Evolutionary conservation across 352 stramenopile species (phyloP), one percentile per base, ranked within the genome.

Genomic region (Peronosclerospora sorghi): DNA sequence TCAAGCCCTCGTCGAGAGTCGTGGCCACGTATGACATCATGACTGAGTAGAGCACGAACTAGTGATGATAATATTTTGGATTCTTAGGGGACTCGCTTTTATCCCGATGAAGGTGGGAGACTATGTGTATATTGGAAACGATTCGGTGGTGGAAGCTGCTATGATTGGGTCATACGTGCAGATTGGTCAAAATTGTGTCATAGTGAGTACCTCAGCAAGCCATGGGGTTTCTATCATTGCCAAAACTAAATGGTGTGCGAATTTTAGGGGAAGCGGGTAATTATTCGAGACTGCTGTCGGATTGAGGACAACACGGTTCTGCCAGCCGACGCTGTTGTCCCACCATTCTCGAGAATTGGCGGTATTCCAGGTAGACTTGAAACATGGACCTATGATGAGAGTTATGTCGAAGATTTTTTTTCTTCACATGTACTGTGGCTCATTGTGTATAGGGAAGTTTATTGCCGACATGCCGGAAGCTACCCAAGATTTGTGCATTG

Each of bases 141-240:
- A 73, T 30, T 69, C 68, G 10, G 68, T 94, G 19, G 71, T 94
- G 15, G 79, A 94, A 49, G 82, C 74, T 23, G 77, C 79, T 13
- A 80, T 79, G 64, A 86, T 94, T 51, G 82, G 82, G 17, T 87
- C 73, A 20, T 79, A 70, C 46, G 78, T 89, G 27, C 70, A 86
- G 51, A 89, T 94, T 43, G 82, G 79, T 49, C 73, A 73, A 40
- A 86, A 89, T 54, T 89, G 76, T 51, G 77, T 94, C 38, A 88
- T 94, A 53, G 76, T 90, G 57, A 8, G 63, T 78, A 10, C 1
- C 4, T 5, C 4, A n/a, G n/a, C n/a, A n/a, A n/a, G n/a, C n/a
- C n/a, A n/a, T n/a, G n/a, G n/a, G 18, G 9, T 21, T 10, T 34
- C 41, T 43, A 8, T 10, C 27, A 10, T 50, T 45, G n/a, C 29